phyloP scores from a whole-genome alignment of 2,329 filamentous ascomycete species.

The Tolypocladium capitatum region DNA sequence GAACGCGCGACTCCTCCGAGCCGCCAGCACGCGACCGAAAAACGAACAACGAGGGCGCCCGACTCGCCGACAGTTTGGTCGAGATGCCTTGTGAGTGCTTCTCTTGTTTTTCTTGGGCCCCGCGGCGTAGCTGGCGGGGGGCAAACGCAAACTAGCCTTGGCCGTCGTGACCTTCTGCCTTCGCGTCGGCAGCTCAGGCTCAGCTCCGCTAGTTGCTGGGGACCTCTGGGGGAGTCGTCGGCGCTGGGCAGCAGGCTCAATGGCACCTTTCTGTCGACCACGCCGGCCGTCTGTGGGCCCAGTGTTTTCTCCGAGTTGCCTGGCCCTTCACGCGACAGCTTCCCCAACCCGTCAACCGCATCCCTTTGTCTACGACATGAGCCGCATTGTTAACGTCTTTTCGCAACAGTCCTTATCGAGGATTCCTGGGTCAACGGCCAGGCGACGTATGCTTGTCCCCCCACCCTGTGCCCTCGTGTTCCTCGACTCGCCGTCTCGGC shows the following conservation, averaged over 20 bases:
- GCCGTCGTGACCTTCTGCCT: not conserved
- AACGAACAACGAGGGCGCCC: constrained; percentile 8
- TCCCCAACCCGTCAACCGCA: not conserved
- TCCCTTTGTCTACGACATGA: not conserved
- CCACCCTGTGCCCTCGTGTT: not conserved
- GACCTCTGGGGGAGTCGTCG: not conserved
- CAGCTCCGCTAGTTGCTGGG: not conserved
- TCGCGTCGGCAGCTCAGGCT: not conserved
- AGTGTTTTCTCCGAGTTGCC: not conserved
- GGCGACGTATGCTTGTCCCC: constrained; percentile 18
- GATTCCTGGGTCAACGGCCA: constrained; percentile 26
- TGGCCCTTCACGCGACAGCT: not conserved
- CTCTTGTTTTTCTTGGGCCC: not conserved
- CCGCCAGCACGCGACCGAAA: constrained; percentile 7
- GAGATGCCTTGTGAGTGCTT: constrained; percentile 25
- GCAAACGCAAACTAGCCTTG: not conserved
- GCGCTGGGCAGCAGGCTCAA: not conserved
- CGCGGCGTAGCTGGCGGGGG: not conserved
- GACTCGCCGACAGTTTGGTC: constrained; percentile 13
- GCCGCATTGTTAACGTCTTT: constrained; percentile 1
- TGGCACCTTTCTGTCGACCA: not conserved
- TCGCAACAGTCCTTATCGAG: constrained; percentile 20
- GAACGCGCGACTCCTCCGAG: constrained; percentile 1
- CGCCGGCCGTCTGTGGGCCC: not conserved
- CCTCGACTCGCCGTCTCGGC: not conserved